Conservation (phyloP, 139 green algal genomes). For the Chlorella ohadii region DNA sequence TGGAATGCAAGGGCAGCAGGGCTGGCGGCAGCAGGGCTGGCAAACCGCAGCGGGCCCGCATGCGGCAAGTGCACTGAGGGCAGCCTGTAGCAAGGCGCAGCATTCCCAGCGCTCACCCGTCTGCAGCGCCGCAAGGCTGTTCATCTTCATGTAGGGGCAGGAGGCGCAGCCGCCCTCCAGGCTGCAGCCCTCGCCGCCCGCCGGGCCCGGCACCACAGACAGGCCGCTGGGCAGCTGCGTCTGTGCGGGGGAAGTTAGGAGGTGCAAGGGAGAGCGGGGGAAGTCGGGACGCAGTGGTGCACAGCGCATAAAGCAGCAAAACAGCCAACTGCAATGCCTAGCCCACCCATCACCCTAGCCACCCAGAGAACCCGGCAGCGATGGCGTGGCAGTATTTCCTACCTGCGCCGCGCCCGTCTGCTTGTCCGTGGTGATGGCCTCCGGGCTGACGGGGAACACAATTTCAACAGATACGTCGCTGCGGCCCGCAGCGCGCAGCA, state of each 20-base stretch:
- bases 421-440: constrained; percentile 79
- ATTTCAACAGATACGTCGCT: constrained; percentile 92
- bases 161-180: constrained; percentile 93
- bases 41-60: no score
- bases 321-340: not conserved
- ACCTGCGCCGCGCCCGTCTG: constrained; percentile 40
- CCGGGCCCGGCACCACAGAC: constrained; percentile 69
- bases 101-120: not conserved
- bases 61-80: no score
- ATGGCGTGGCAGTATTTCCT: no score
- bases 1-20: no score
- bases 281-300: not conserved
- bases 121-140: constrained; percentile 60
- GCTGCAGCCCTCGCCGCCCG: constrained; percentile 91
- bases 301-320: not conserved
- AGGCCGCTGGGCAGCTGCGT: constrained; percentile 72
- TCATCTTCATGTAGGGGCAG: constrained; percentile 99
- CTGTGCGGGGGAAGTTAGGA: not conserved
- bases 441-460: constrained; percentile 92
- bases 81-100: no score
- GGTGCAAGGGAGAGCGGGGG: not conserved
- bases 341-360: no score
- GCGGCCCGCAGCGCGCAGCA: constrained; percentile 63
- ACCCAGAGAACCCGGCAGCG: no score
- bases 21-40: no score